A percentile compares a stretch with the other conserved stretches of the same genome.
phyloP scores from a whole-genome alignment of 768 basidiomycete genomes.

The Candolleomyces efflorescens region DNA sequence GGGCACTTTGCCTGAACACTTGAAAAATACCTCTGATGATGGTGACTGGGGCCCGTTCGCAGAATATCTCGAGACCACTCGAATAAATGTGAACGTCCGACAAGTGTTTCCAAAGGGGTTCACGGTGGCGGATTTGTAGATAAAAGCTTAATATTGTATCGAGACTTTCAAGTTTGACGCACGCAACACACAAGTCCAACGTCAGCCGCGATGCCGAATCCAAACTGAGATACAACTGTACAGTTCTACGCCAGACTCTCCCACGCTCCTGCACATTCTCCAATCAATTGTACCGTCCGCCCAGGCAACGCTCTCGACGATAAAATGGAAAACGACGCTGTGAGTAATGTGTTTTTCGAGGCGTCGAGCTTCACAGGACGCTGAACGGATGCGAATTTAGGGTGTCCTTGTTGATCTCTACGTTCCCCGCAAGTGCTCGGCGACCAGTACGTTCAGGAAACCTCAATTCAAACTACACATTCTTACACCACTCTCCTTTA shows the following conservation, averaged over 20 bases:
- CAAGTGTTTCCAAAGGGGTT: conserved; percentile 83
- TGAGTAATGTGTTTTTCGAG: conserved; percentile 30
- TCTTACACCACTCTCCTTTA: neutral
- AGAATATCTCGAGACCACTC: conserved; percentile 58
- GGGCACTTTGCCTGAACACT: conserved; percentile 65
- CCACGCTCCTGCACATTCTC: neutral
- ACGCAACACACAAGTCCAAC: neutral
- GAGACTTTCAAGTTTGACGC: neutral
- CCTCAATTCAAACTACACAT: neutral
- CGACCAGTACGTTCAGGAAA: conserved; percentile 70
- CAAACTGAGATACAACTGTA: conserved; percentile 1
- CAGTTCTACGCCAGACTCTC: conserved; percentile 4
- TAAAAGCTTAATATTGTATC: neutral
- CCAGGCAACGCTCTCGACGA: conserved; percentile 17
- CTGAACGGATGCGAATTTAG: conserved; percentile 34
- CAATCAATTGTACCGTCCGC: neutral
- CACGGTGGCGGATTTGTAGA: conserved; percentile 10
- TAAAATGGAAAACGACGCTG: conserved; percentile 91
- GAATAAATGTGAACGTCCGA: conserved; percentile 91
- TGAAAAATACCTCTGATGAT: conserved; percentile 29
- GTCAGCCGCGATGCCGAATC: neutral
- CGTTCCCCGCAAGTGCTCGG: conserved; percentile 99
- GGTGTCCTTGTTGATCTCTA: conserved; percentile 99
- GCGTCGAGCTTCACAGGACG: neutral
- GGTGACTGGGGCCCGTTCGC: conserved; percentile 58